Base-by-base conservation (phyloP, 2,329 filamentous ascomycete genomes). In the Scedosporium minutisporum region DNA sequence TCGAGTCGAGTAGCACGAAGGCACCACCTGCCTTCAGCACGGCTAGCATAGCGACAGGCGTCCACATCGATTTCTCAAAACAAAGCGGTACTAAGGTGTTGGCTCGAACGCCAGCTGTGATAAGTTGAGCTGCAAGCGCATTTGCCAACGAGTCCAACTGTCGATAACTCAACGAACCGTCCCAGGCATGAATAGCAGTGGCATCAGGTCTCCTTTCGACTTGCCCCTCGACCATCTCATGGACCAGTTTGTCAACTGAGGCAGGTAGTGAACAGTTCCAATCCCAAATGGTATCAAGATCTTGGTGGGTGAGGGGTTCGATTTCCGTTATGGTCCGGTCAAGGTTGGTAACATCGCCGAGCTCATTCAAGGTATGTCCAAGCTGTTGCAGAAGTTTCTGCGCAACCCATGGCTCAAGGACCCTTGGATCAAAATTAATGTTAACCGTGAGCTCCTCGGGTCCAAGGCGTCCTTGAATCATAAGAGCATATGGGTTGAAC, bases 101-200 rank as follows among this genome's bases (percentile, higher is more conserved):
- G 14, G 48, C 3, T n/a, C 23, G 14, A 3, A 53, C 48, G 10
- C 33, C 33, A 38, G 33, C 33, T 14, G 33, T 4, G 10, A 10
- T 38, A 38, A 38, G 33, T 10, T 38, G 33, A 38, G 2, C 33
- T 38, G 33, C 33, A 3, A 38, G 33, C 10, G 10, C 33, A 38
- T 12, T 38, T 38, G 33, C 33, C 4, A 38, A 4, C 33, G 33
- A 12, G 10, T 38, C 12, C 33, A 38, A 10, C 4, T 38, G 9
- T 10, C 12, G 33, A 62, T 69, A 70, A 1, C 67, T 68, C 33
- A 68, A 61, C 1, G 42, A 12, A 4, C 66, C 65, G 61, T 71
- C 69, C 69, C 69, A 71, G 1, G 66, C 63, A 18, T 63, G 53
- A 12, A 71, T 63, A 12, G 70, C 69, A 4, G 41, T 58, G 14